Evolutionary conservation across 2,329 filamentous ascomycete species (phyloP).

Genomic region (Pestalotiopsis sp.): DNA sequence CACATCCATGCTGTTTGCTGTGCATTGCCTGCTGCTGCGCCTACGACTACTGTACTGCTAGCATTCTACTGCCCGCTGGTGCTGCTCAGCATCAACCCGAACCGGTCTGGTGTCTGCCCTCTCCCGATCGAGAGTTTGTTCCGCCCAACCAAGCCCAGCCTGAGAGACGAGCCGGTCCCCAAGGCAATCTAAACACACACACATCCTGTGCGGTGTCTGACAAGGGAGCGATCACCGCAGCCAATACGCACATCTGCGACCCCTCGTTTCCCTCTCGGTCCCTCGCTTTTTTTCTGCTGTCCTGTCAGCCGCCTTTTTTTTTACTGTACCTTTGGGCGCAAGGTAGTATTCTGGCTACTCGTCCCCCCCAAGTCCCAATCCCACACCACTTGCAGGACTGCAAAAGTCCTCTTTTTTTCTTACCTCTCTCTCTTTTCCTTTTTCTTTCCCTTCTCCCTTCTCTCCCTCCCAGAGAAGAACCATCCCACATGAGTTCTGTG

Average conservation of each 20-base stretch:
- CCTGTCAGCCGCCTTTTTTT: conserved; percentile 8
- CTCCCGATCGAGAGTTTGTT: neutral
- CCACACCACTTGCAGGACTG: conserved; percentile 7
- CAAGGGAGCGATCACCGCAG: conserved; percentile 6
- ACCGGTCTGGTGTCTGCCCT: neutral
- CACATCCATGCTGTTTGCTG: neutral
- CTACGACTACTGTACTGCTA: neutral
- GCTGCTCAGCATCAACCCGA: neutral
- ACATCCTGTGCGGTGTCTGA: neutral
- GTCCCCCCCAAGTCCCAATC: conserved; percentile 2
- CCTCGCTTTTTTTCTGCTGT: conserved; percentile 5
- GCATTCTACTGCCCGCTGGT: neutral
- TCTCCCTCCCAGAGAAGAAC: conserved; percentile 26
- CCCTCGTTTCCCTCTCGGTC: conserved; percentile 1
- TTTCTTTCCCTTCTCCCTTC: conserved; percentile 25
- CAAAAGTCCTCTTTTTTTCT: conserved; percentile 17
- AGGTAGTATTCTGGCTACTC: conserved; percentile 6
- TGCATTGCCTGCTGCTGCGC: neutral
- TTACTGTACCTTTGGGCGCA: conserved; percentile 3
- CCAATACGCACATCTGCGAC: neutral
- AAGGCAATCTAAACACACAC: neutral
- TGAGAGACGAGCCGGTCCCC: neutral
- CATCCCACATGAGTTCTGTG: conserved; percentile 70
- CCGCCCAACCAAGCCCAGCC: neutral
- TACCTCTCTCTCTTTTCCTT: conserved; percentile 21